Conservation (phyloP, 257 asterid genomes). For the Anisodus acutangulus region DNA sequence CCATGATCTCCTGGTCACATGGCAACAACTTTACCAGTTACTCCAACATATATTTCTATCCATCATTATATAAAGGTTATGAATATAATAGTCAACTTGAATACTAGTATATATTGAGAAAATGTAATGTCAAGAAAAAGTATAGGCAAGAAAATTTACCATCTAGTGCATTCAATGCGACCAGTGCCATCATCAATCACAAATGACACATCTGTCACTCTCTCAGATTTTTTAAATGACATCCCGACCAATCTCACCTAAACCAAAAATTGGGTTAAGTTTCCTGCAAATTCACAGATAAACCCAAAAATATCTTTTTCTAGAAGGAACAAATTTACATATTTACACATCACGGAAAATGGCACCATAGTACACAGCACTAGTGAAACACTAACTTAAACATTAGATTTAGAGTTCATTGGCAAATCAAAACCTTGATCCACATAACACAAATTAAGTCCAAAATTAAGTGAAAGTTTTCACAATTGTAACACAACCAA, state of each 20-base stretch:
- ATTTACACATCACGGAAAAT: not conserved
- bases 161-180: conserved; percentile 73
- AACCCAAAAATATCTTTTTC: not conserved
- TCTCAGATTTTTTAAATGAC: conserved; percentile 58
- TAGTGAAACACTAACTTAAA: not conserved
- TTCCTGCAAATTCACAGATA: not conserved
- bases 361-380: not conserved
- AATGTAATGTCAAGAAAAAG: not conserved
- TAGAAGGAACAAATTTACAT: conserved; percentile 1
- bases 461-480: not conserved
- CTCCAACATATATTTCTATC: not conserved
- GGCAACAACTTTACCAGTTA: too few species aligned
- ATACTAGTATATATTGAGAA: not conserved
- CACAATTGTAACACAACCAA: not conserved
- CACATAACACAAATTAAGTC: not conserved
- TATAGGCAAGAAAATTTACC: conserved; percentile 49
- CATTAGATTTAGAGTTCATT: not conserved
- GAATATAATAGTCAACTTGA: not conserved
- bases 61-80: not conserved
- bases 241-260: conserved; percentile 86
- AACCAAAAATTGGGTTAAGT: conserved; percentile 19
- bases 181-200: conserved; percentile 90
- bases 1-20: too few species aligned
- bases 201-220: conserved; percentile 68
- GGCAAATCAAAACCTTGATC: not conserved